Base-by-base conservation (phyloP, 768 basidiomycete species). In the Candolleomyces eurysporus region DNA sequence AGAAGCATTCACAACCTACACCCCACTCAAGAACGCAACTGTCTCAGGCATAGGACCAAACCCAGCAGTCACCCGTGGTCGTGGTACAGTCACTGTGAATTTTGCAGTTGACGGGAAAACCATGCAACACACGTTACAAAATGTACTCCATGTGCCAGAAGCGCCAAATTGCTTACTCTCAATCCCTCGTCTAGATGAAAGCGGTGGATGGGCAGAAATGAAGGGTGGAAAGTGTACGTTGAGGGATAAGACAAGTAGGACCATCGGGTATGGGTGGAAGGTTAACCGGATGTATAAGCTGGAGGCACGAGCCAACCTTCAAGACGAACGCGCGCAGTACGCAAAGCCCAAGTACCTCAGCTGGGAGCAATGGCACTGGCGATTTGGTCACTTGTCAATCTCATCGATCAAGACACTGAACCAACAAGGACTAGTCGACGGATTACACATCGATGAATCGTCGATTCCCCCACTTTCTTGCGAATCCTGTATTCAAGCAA, bases 81-180 rank as follows among this genome's bases (percentile, higher is more conserved):
- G 5, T 13, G 54, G 60, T 16, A 17, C 60, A 17, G 26, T 61
- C n/a, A 21, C 16, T 14, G 26, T 61, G 5, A 57, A 61, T 19
- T 56, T 57, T 21, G 9, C 17, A 31, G 39, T 57, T 30, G 55
- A 40, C 16, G 32, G 49, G 31, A 26, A 54, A 11, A 56, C 36
- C 26, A 56, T 40, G n/a, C 16, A 40, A 16, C 59, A 53, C 40
- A 16, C 16, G 2, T 4, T 60, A 11, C 21, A 45, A 11, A 51
- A 54, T 21, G 59, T 60, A n/a, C 39, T 60, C 4, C 49, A 53
- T 31, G 43, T 60, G 4, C 59, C 51, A 22, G 39, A 19, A 10
- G 59, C 51, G 17, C 59, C 59, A 3, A 52, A 60, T 40, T 53
- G 52, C 42, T 30, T 60, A 4, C 43, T 60, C 11, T 60, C 59